Conservation (phyloP, 2,329 filamentous ascomycete species). For the Colletotrichum sansevieriae region DNA sequence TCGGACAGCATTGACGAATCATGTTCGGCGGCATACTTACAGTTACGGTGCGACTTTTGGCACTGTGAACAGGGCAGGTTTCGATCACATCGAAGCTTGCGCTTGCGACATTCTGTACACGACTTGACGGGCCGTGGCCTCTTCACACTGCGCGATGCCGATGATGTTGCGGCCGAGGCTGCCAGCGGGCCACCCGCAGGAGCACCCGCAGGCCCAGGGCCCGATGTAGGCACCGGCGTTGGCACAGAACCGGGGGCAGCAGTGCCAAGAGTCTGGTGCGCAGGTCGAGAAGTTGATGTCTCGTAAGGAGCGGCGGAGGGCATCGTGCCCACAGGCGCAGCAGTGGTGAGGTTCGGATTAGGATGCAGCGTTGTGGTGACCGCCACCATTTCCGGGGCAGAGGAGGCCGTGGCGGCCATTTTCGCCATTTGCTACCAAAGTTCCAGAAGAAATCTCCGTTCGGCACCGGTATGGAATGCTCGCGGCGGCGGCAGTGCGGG, state of each 20-base stretch:
- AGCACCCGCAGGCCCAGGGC: conserved; percentile 24
- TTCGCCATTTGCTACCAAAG: conserved; percentile 18
- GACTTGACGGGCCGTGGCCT: conserved; percentile 68
- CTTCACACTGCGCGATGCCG: conserved; percentile 60
- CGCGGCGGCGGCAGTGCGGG: conserved; percentile 22
- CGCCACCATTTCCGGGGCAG: conserved; percentile 32
- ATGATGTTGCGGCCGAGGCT: conserved; percentile 23
- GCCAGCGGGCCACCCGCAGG: conserved; percentile 26
- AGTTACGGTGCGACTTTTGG: conserved; percentile 66
- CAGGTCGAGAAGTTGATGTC: conserved; percentile 35
- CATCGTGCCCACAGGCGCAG: conserved; percentile 28
- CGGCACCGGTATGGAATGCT: conserved; percentile 18
- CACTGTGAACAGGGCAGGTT: conserved; percentile 70
- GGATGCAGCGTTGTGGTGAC: conserved; percentile 28
- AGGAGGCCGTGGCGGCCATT: conserved; percentile 35
- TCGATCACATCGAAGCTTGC: conserved; percentile 69
- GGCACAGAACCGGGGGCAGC: conserved; percentile 1
- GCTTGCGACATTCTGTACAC: conserved; percentile 68
- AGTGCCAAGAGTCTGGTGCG: conserved; percentile 29
- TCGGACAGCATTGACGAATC: conserved; percentile 63
- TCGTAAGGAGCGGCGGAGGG: conserved; percentile 25
- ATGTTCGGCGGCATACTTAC: conserved; percentile 65
- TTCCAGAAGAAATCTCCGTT: conserved; percentile 31
- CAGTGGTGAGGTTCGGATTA: conserved; percentile 23
- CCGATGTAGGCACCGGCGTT: conserved; percentile 17